Evolutionary conservation across 495 filamentous ascomycete species (phyloP), one percentile per base, ranked within the genome.

Genomic region (Xylaria palmicola): DNA sequence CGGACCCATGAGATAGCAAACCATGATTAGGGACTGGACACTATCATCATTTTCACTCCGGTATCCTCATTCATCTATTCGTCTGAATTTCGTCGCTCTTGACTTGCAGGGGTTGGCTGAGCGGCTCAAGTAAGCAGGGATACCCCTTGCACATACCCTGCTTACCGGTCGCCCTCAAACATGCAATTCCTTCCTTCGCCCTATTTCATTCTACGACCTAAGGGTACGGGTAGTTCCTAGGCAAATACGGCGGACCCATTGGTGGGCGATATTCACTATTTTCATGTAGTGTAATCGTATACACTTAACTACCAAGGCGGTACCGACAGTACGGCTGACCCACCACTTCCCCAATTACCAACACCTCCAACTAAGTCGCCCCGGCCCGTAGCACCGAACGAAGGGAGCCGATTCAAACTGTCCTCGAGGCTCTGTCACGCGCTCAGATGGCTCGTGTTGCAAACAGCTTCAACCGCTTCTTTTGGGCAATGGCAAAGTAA

Each of bases 91-190:
- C 45, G n/a, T 40, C 22, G 15, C 20, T 48, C 30, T 39, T 39
- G 20, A 10, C 1, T 32, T 27, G n/a, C 45, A 41, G 10, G 20
- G 20, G 30, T 53, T 61, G 49, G 30, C 30, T 39, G 48, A 26
- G 59, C 49, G 59, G 59, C 59, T 61, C 59, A 61, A 61, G 32
- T 37, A 27, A 40, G 19, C 50, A 54, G 41, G 59, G 48, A 48
- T 53, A 24, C 3, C 48, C 49, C 59, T 45, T 61, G 59, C 59
- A 61, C 32, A 7, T 54, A 53, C 49, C 59, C 49, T 55, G 59
- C 49, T 53, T 54, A 51, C 59, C 59, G 59, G 50, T 61, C 32
- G 17, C 32, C 27, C 41, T 54, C 26, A 53, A 45, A 45, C 59
- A 47, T 61, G 49, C 37, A 20, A 60, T 8, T 37, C 44, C 56